Percentiles rank a stretch among this genome's conserved stretches.
phyloP scores from a whole-genome alignment of 2,329 filamentous ascomycete species.

The Biscogniauxia marginata region DNA sequence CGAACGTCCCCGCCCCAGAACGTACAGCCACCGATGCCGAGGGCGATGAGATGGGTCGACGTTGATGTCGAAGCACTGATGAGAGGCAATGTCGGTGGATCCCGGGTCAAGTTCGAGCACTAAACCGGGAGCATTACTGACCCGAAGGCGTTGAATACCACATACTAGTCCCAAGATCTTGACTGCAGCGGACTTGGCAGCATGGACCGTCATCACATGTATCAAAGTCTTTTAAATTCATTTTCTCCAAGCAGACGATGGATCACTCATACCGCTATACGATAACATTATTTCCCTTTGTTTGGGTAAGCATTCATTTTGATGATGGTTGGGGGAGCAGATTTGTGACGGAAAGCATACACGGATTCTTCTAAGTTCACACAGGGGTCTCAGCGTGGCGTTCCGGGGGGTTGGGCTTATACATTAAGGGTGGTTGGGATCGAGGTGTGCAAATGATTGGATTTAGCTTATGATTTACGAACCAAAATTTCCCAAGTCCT shows the following conservation, averaged over 20 bases:
- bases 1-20: conserved; percentile 32
- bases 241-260: background rate
- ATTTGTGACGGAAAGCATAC: background rate
- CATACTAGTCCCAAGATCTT: no score
- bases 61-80: conserved; percentile 46
- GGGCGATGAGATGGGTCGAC: conserved; percentile 43
- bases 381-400: background rate
- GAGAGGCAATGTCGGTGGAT: conserved; percentile 26
- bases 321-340: background rate
- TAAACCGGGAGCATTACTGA: background rate
- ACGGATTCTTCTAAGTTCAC: background rate
- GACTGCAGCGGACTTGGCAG: no score
- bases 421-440: background rate
- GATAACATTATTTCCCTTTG: background rate
- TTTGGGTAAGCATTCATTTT: background rate
- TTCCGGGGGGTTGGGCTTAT: background rate
- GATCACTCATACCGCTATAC: background rate
- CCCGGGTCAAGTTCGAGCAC: conserved; percentile 14
- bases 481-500: no score
- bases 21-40: conserved; percentile 30
- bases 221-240: background rate
- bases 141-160: background rate
- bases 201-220: background rate
- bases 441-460: background rate
- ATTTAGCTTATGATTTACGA: background rate